Conservation (phyloP, 1,284 basidiomycete species). For the Xerocomus minutiporus region DNA sequence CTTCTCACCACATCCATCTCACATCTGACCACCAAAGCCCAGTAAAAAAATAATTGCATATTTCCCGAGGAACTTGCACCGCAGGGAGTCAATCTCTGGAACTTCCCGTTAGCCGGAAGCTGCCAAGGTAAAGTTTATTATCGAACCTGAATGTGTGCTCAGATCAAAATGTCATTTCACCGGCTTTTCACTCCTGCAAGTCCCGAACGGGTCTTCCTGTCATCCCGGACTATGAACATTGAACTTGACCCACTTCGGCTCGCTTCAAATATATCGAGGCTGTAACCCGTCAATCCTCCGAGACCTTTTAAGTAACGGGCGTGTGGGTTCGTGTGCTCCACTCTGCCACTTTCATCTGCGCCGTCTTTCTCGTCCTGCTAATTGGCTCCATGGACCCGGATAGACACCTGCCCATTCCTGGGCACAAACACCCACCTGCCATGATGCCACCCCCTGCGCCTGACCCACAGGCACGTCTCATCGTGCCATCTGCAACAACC, state of each 20-base stretch:
- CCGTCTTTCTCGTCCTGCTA: constrained; percentile 13
- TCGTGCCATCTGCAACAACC: constrained; percentile 16
- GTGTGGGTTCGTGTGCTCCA: constrained; percentile 22
- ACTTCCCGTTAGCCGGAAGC: constrained; percentile 25
- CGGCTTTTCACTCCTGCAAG: constrained; percentile 23
- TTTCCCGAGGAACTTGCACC: constrained; percentile 19
- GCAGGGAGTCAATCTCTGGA: constrained; percentile 25
- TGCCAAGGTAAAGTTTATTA: constrained; percentile 32
- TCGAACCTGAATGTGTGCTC: constrained; percentile 26
- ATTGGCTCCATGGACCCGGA: constrained; percentile 29
- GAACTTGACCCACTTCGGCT: constrained; percentile 27
- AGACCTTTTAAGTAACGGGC: constrained; percentile 21
- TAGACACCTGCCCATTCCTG: constrained; percentile 32
- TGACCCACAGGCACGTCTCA: constrained; percentile 27
- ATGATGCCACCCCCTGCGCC: constrained; percentile 19
- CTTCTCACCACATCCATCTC: constrained; percentile 7
- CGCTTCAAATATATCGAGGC: constrained; percentile 25
- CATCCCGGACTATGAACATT: constrained; percentile 29
- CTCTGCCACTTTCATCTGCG: constrained; percentile 19
- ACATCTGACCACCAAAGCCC: background rate
- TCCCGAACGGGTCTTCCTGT: constrained; percentile 27
- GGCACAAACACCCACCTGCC: constrained; percentile 25
- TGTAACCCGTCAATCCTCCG: constrained; percentile 20
- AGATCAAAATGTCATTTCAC: constrained; percentile 28
- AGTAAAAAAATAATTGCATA: constrained; percentile 3